Percentiles rank a stretch among this genome's conserved stretches.
Conservation (phyloP, 1,139 yeast species). For the Meyerozyma athensensis region DNA sequence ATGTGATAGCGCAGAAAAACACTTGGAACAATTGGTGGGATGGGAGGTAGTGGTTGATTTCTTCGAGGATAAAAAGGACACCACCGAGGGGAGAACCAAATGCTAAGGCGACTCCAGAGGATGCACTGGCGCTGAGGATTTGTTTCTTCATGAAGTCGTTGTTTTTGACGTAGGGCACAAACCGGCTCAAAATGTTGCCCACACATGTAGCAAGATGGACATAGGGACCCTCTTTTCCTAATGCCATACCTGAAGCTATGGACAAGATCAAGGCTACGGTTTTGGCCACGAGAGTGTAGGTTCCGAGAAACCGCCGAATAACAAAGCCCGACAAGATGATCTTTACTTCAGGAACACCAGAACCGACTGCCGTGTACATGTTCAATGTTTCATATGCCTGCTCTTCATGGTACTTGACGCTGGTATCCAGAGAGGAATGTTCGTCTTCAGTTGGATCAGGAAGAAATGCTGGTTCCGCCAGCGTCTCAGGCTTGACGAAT, state of each 20-base stretch:
- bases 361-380: conserved; percentile 55
- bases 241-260: conserved; percentile 60
- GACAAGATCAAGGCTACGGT: conserved; percentile 51
- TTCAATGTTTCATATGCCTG: conserved; percentile 15
- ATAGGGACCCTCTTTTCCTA: conserved; percentile 72
- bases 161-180: conserved; percentile 44
- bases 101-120: conserved; percentile 68
- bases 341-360: conserved; percentile 64
- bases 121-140: conserved; percentile 58
- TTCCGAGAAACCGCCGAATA: conserved; percentile 51
- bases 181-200: conserved; percentile 53
- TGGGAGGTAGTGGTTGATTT: conserved; percentile 56
- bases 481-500: conserved; percentile 5
- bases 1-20: conserved; percentile 57
- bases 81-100: conserved; percentile 72
- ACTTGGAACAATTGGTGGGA: conserved; percentile 56
- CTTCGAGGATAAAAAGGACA: conserved; percentile 61
- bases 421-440: conserved; percentile 1
- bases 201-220: conserved; percentile 68
- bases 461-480: background rate
- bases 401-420: conserved; percentile 5
- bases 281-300: conserved; percentile 50
- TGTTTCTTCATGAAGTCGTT: conserved; percentile 56
- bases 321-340: conserved; percentile 55
- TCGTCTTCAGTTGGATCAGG: conserved; percentile 5